phyloP scores from a whole-genome alignment of 371 early-diverging fungal species.

The Rhizopus delemar region DNA sequence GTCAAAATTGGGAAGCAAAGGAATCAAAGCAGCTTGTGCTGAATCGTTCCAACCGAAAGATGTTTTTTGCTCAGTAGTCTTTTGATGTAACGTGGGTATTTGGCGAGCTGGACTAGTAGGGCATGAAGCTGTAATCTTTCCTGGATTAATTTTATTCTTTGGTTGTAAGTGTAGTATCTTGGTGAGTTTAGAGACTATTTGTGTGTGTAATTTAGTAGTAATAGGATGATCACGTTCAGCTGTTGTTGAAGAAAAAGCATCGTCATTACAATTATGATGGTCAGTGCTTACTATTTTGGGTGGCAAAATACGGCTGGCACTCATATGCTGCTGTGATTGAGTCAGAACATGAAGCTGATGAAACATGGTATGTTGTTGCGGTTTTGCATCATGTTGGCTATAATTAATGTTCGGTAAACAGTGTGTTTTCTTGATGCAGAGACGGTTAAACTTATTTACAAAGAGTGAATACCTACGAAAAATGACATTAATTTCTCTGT shows the following conservation, averaged over 20 bases:
- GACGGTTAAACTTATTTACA: constrained; percentile 6
- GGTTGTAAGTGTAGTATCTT: constrained; percentile 23
- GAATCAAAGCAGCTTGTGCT: not conserved
- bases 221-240: not conserved
- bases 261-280: not conserved
- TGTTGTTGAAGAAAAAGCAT: too few species aligned
- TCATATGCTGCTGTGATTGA: constrained; percentile 24
- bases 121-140: too few species aligned
- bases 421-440: not conserved
- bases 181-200: constrained; percentile 21
- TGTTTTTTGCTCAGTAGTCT: constrained; percentile 27
- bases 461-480: constrained; percentile 19
- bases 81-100: constrained; percentile 12
- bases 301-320: constrained; percentile 31
- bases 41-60: constrained; percentile 24
- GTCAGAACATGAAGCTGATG: constrained; percentile 3
- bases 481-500: not conserved
- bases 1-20: not conserved
- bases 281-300: constrained; percentile 18
- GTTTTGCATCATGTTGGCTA: not conserved
- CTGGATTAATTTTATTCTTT: constrained; percentile 18
- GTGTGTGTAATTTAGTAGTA: not conserved
- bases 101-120: not conserved
- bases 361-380: not conserved
- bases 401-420: not conserved